Base-by-base conservation (phyloP, 495 filamentous ascomycete genomes). In the Tuber brumale region DNA sequence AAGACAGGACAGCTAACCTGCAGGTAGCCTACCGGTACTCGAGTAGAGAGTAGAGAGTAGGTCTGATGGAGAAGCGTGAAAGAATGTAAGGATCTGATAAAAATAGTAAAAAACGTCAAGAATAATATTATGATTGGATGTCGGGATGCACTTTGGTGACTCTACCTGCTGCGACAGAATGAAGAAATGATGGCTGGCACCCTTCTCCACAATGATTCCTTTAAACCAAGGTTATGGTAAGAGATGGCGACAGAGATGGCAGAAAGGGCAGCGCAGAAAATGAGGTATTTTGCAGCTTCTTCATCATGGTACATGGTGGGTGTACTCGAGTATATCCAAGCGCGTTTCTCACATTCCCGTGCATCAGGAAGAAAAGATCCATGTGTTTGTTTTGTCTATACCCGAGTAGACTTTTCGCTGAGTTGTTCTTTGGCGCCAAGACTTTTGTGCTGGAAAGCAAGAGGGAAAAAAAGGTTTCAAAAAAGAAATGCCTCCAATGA, bases 401-500 rank as follows among this genome's bases (percentile, higher is more conserved):
- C 16, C 31, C 57, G 57, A 27, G 31, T 10, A 42, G 41, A 35
- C 41, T 42, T 0, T 42, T 42, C 41, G 41, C 41, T 42, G 6
- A 66, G 27, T 6, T 4, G 14, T 18, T 35, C 57, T 31, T 10
- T 9, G 51, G 27, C 10, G 14, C 57, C 57, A 66, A 66, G 57
- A 35, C 57, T 18, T 12, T 16, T 14, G 16, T 19, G 3, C 8
- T 3, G 27, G 57, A 19, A 46, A 21, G 44, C 44, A 19, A 2
- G 4, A 66, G 3, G 9, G 14, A 10, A 35, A 66, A 35, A 35
- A 35, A 18, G 10, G 3, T 5, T 31, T 2, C n/a, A 66, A 66
- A 66, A 66, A 66, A 66, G 57, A 66, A 66, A 66, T 66, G 57
- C 57, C 57, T 66, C 57, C 27, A 66, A 66, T 66, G 57, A 66